These are phyloP conservation scores for Tephrocybe rancida DNA, from an alignment of 768 basidiomycete species.

Conservation along the genomic window DNA sequence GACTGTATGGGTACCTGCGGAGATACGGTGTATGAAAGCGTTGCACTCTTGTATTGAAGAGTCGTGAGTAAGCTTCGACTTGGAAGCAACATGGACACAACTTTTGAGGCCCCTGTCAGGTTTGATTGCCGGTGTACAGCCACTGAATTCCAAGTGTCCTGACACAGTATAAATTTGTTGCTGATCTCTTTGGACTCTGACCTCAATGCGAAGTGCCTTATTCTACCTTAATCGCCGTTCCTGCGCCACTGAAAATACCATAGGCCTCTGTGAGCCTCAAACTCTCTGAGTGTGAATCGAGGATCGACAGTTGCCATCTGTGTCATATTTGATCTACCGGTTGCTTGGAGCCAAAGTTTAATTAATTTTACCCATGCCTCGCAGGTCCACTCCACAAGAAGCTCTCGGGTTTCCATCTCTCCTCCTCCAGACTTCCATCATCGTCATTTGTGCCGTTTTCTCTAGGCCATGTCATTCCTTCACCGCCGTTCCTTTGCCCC, in stretches of 20 bases:
- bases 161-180: no score
- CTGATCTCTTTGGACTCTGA: neutral
- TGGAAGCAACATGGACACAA: no score
- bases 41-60: no score
- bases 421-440: neutral
- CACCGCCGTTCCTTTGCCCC: conserved; percentile 16
- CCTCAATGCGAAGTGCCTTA: neutral
- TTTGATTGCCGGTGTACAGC: conserved; percentile 16
- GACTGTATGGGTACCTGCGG: no score
- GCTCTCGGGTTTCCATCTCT: neutral
- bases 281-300: neutral
- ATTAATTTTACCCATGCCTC: conserved; percentile 11
- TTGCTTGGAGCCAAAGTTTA: conserved; percentile 10
- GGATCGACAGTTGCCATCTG: conserved; percentile 17
- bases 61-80: no score
- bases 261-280: no score
- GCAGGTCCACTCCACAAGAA: neutral
- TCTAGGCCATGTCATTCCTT: conserved; percentile 18
- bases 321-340: conserved; percentile 17
- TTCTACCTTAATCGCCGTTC: neutral
- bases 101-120: no score
- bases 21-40: no score
- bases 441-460: neutral
- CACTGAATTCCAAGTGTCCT: neutral
- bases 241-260: neutral